Evolutionary conservation across 176 grass and related monocot genomes (phyloP).

Genomic region (Zea mays): DNA sequence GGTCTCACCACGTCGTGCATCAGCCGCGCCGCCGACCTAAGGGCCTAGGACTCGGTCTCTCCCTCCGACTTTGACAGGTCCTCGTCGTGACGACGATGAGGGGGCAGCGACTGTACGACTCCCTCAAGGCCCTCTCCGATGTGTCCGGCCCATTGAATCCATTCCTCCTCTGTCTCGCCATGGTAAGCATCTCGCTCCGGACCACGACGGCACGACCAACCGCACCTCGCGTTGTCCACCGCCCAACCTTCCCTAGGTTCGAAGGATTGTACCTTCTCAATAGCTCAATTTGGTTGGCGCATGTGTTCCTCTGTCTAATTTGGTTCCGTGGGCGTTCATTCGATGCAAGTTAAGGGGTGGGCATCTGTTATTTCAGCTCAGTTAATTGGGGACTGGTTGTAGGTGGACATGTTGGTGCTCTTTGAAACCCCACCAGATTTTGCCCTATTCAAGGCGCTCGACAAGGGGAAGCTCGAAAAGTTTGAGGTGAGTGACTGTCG

Average conservation of each 20-base stretch:
- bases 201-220: too few species aligned
- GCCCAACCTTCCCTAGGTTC: constrained; percentile 10
- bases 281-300: neutral
- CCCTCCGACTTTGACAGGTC: too few species aligned
- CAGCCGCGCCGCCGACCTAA: too few species aligned
- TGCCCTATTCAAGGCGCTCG: constrained; percentile 86
- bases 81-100: too few species aligned
- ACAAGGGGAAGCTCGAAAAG: constrained; percentile 81
- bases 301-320: neutral
- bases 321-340: neutral
- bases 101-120: too few species aligned
- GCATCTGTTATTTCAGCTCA: neutral
- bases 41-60: too few species aligned
- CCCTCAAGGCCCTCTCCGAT: too few species aligned
- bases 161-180: too few species aligned
- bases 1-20: too few species aligned
- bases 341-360: neutral
- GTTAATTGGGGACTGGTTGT: neutral
- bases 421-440: constrained; percentile 92
- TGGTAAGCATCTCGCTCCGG: too few species aligned
- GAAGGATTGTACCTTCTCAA: neutral
- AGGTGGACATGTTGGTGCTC: constrained; percentile 48
- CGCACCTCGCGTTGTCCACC: neutral
- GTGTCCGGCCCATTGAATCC: too few species aligned
- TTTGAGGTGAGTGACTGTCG: constrained; percentile 55